These are phyloP conservation scores for Trichosanthes cucumerina DNA, from an alignment of 306 rosid genomes.

Conservation along the genomic window DNA sequence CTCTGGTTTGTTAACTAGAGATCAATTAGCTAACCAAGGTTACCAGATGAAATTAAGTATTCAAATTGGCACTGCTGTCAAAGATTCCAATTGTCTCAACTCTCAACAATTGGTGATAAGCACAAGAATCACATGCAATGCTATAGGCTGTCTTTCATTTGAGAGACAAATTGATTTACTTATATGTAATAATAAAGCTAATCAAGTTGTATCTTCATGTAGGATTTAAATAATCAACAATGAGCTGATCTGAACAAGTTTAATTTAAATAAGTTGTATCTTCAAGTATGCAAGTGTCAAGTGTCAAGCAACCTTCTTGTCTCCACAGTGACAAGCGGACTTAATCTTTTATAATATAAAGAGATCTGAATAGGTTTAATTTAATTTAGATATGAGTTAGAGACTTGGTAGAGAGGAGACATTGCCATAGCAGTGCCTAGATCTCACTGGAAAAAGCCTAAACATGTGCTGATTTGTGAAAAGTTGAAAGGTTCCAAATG, in stretches of 20 bases:
- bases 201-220: not conserved
- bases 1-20: not conserved
- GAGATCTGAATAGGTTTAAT: not conserved
- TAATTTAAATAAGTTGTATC: not conserved
- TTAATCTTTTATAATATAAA: not conserved
- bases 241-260: not conserved
- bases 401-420: not conserved
- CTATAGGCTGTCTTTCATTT: not conserved
- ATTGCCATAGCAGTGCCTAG: not conserved
- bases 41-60: not conserved
- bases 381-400: not conserved
- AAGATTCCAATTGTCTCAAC: slow-evolving; percentile 7
- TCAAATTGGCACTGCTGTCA: not conserved
- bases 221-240: slow-evolving; percentile 6
- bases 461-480: not conserved
- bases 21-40: not conserved
- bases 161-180: not conserved
- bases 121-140: not conserved
- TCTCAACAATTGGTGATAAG: not conserved
- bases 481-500: not conserved
- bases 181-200: not conserved
- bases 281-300: not conserved
- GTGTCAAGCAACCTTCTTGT: not conserved
- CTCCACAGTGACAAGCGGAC: not conserved
- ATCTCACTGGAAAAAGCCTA: not conserved